Evolutionary conservation across 2,329 filamentous ascomycete species (phyloP), one percentile per base, ranked within the genome.

Genomic region (Exophiala aquamarina): DNA sequence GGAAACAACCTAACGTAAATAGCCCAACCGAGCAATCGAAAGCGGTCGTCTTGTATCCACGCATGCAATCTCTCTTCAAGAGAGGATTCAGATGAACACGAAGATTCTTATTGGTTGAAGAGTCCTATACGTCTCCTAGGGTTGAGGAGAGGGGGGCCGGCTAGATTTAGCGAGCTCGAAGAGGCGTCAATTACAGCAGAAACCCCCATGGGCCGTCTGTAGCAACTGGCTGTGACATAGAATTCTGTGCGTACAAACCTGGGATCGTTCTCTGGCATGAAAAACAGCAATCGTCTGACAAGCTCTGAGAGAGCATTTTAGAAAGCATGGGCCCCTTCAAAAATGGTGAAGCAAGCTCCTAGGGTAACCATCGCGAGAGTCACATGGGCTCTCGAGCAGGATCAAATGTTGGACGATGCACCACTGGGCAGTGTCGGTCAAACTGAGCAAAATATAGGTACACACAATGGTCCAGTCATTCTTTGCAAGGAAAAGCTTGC

Each of bases 361-460:
- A 46, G 33, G 20, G 20, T 33, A 15, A 36, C 35, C 28, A 46
- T 46, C n/a, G 43, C 34, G n/a, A 46, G 34, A 10, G 39, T 14
- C 14, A 40, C 15, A 21, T 35, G 7, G 43, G 36, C 13, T 26
- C 35, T 3, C 11, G 19, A 3, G 20, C 33, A n/a, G 43, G 43
- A 23, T 46, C 28, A 23, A 46, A 46, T n/a, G 43, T 46, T 8
- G 43, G 43, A 20, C 35, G 43, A 26, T 46, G 43, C 13, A 46
- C 17, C 4, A 40, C 35, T 36, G 38, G 20, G 28, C 23, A 20
- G 11, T 9, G 14, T 32, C 10, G 13, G 17, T 46, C 26, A 33
- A 20, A 46, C 5, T 39, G 38, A n/a, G 35, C 23, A 17, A 46
- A 46, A 23, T 39, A 46, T 13, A 46, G 43, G 26, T 46, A 34